Evolutionary conservation across 1,284 basidiomycete genomes (phyloP).

Genomic region (Ceratobasidium theobromae): DNA sequence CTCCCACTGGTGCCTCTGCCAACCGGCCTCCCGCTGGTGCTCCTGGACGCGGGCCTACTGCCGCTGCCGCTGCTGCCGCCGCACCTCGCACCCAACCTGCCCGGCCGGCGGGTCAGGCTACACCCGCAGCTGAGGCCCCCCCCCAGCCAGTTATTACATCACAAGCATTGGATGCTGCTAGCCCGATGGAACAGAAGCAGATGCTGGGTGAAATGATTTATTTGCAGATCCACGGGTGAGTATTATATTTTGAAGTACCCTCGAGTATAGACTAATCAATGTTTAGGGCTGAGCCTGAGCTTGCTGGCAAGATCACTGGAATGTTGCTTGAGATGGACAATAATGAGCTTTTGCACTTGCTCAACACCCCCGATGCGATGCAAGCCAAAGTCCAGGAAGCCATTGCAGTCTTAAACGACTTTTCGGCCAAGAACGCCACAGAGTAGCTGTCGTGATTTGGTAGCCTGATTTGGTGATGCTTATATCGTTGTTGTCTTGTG

Average conservation of each 20-base stretch:
- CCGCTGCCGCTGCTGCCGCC: constrained; percentile 50
- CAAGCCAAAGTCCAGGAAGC: constrained; percentile 88
- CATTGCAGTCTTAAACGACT: constrained; percentile 76
- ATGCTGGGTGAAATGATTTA: constrained; percentile 93
- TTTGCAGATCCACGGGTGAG: constrained; percentile 80
- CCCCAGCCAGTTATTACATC: constrained; percentile 43
- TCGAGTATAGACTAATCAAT: constrained; percentile 36
- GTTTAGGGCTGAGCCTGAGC: constrained; percentile 61
- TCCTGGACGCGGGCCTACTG: constrained; percentile 26
- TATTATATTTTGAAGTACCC: constrained; percentile 37
- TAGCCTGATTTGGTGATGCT: neutral
- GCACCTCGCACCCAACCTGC: constrained; percentile 37
- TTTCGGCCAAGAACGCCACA: constrained; percentile 56
- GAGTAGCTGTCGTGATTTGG: constrained; percentile 1
- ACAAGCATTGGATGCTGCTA: constrained; percentile 66
- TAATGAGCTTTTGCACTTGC: constrained; percentile 79
- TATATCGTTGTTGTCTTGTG: neutral
- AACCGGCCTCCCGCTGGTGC: constrained; percentile 31
- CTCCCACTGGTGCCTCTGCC: constrained; percentile 1
- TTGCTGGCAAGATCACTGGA: constrained; percentile 94
- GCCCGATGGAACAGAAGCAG: constrained; percentile 93
- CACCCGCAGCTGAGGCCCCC: constrained; percentile 31
- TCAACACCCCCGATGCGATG: constrained; percentile 80
- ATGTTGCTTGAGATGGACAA: constrained; percentile 99
- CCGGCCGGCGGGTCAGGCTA: constrained; percentile 37